A percentile compares a stretch with the other conserved stretches of the same genome.
Evolutionary conservation across 2,329 filamentous ascomycete species (phyloP).

Genomic region (Microascus cirrosus): DNA sequence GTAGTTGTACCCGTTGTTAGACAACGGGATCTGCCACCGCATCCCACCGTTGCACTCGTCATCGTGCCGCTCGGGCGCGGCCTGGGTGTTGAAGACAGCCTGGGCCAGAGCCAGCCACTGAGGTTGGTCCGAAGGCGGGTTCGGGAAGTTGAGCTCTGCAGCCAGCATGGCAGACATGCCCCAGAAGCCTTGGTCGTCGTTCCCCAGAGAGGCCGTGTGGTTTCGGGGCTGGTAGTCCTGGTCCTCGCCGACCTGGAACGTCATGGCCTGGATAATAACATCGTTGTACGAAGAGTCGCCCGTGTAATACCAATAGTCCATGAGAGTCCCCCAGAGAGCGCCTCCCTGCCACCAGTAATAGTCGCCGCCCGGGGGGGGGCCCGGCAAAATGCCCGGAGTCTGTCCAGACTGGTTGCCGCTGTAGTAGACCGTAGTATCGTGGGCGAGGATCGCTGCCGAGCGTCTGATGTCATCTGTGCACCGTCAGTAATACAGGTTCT

Average conservation of each 20-base stretch:
- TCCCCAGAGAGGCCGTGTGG: slow-evolving; percentile 48
- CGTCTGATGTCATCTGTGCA: slow-evolving; percentile 30
- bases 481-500: not conserved
- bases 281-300: slow-evolving; percentile 53
- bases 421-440: slow-evolving; percentile 40
- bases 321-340: slow-evolving; percentile 55
- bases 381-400: slow-evolving; percentile 45
- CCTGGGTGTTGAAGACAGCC: slow-evolving; percentile 56
- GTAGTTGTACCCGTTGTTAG: slow-evolving; percentile 68
- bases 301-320: slow-evolving; percentile 61
- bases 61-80: slow-evolving; percentile 50
- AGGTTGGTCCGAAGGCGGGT: slow-evolving; percentile 40
- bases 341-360: slow-evolving; percentile 71
- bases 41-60: slow-evolving; percentile 56
- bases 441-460: slow-evolving; percentile 33
- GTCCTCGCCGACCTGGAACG: slow-evolving; percentile 46
- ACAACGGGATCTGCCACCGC: slow-evolving; percentile 66
- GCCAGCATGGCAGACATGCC: slow-evolving; percentile 56
- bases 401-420: slow-evolving; percentile 37
- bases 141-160: slow-evolving; percentile 51
- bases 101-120: slow-evolving; percentile 57
- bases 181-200: slow-evolving; percentile 65
- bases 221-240: slow-evolving; percentile 50
- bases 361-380: slow-evolving; percentile 39
- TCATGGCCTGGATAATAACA: slow-evolving; percentile 41